Conservation (phyloP, 768 basidiomycete species). For the Lactarius trivialis region DNA sequence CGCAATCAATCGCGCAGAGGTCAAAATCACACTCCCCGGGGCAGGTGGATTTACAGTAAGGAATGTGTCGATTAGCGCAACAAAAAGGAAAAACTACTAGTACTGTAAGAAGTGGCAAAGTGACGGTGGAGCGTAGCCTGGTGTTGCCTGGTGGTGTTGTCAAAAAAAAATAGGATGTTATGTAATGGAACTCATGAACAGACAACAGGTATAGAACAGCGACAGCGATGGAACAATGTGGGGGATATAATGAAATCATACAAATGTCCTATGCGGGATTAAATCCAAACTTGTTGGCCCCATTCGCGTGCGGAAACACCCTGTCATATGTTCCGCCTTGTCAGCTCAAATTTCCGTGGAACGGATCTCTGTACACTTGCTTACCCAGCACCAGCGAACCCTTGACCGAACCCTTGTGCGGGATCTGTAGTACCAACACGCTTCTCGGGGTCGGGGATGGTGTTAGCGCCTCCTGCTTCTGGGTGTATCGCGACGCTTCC, state of each 20-base stretch:
- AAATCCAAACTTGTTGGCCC: no score
- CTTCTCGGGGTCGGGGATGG: not conserved
- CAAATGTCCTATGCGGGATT: not conserved
- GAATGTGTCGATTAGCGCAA: no score
- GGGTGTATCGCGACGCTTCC: conserved; percentile 15
- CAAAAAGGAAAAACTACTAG: no score
- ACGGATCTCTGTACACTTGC: not conserved
- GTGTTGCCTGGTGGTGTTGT: no score
- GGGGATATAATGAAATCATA: not conserved
- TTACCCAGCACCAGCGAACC: not conserved
- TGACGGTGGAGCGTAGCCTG: not conserved
- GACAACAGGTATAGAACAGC: not conserved
- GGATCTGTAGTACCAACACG: not conserved
- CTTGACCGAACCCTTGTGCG: not conserved
- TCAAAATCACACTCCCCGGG: no score
- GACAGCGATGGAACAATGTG: not conserved
- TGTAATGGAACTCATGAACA: not conserved
- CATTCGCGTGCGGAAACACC: no score
- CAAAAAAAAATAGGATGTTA: not conserved
- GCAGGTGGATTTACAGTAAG: no score
- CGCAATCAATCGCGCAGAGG: no score
- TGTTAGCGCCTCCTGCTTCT: not conserved
- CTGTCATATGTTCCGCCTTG: not conserved
- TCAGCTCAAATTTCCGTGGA: no score
- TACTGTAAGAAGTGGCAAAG: not conserved